Base-by-base conservation (phyloP, 495 filamentous ascomycete species). In the Podospora sp. region DNA sequence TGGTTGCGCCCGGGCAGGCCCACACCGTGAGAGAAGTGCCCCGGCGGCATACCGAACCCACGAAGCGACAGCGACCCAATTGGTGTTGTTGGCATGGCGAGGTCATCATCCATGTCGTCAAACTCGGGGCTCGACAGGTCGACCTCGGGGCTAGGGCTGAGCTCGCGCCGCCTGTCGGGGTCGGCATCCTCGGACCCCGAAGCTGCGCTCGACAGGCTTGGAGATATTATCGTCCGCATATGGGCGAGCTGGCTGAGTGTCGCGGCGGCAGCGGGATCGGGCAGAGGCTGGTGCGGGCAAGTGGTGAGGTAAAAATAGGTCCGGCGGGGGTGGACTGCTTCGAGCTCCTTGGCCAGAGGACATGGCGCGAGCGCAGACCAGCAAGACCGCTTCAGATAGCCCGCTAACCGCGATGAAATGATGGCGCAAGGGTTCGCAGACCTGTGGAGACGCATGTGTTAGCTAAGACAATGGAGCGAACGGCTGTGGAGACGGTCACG, bases 231-330 rank as follows among this genome's bases (percentile, higher is more conserved):
- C 76, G 77, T 65, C 76, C 78, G 80, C 35, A 69, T 76, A 51
- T 73, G 74, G 8, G 75, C 69, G 57, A 81, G 71, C 53, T 84
- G 76, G 71, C 85, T 85, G 46, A 72, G 66, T 20, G 69, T 35
- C 16, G 73, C 61, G 14, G 73, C 68, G 29, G 76, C 85, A 27
- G 87, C 84, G 60, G 87, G 86, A 71, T 92, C 89, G 0, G 94
- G 93, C 25, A 98, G 86, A 55, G 92, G 87, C 77, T 96, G 93
- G 70, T 88, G 91, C 58, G 91, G 88, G 68, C 81, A 88, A 8
- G 91, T 97, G 46, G 92, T 95, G 59, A 99, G 87, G 79, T 92
- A 97, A 77, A 94, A 99, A 80, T 96, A 99, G 62, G 96, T 93
- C 79, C 95, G 92, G 73, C 92, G 91, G 25, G 95, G 95, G 73